Evolutionary conservation across 106 monocot species (phyloP), one percentile per base, ranked within the genome.

Genomic region (Apostasia ramifera): DNA sequence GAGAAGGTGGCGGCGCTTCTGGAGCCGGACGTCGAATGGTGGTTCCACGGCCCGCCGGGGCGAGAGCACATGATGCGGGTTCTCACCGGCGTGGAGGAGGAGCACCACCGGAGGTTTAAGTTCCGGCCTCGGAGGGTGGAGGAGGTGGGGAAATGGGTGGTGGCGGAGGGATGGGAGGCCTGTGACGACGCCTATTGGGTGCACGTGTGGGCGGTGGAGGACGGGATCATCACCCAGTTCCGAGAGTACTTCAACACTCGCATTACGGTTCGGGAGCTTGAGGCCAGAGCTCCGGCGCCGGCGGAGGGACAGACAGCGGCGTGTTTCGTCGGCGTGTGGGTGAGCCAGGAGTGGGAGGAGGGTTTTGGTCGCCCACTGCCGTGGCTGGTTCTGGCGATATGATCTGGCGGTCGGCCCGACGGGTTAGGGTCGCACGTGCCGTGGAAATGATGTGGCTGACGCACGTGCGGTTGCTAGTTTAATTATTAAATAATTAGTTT

Each of bases 11-110:
- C 66, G 1, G 74, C 12, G 8, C 45, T 82, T 26, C 38, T 86
- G 57, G 79, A 61, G 46, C 3, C 70, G 40, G 78, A 85, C 61
- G 73, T 85, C 8, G 84, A 85, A 43, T 81, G 81, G 74, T 77
- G 84, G 80, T 85, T 85, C 74, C 81, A 85, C 66, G 81, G 80
- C 39, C 84, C 84, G 15, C 73, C 81, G 13, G 52, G 73, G n/a
- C 74, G 74, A 60, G 61, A 85, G 37, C 77, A 81, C 74, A 85
- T 85, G 84, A 70, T 70, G 77, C 58, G 66, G 15, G 53, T 77
- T 2, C 66, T 81, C 49, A 85, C 81, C 13, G 85, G 81, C 3
- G 66, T 57, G 51, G 74, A 57, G 1, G 66, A 50, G 40, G 38
- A 42, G 40, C 38, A 61, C 7, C 40, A 14, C 2, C 52, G 46